Evolutionary conservation across 352 stramenopile species (phyloP).

Genomic region (Phytophthora podocarpi): DNA sequence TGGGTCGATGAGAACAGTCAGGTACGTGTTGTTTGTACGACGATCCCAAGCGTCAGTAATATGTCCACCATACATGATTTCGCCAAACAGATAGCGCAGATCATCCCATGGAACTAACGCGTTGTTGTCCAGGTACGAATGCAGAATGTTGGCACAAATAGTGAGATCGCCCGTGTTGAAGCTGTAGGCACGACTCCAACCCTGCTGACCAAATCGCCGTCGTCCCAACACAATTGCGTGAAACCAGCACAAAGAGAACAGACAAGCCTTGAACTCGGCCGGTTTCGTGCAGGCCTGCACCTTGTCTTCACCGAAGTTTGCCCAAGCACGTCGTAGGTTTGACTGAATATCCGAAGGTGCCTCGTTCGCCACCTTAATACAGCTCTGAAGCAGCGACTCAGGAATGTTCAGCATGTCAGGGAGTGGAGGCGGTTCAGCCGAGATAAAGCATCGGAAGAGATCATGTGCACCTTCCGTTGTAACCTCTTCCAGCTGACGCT

Average conservation of each 20-base stretch:
- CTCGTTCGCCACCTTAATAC: slow-evolving; percentile 97
- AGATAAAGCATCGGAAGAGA: slow-evolving; percentile 97
- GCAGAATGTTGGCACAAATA: slow-evolving; percentile 95
- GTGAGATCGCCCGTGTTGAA: slow-evolving; percentile 97
- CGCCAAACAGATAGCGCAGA: slow-evolving; percentile 95
- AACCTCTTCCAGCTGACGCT: slow-evolving; percentile 92
- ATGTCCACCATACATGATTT: slow-evolving; percentile 97
- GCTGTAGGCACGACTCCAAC: slow-evolving; percentile 94
- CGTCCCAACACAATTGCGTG: slow-evolving; percentile 94
- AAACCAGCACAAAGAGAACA: slow-evolving; percentile 97
- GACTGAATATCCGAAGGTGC: slow-evolving; percentile 95
- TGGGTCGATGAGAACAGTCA: slow-evolving; percentile 89
- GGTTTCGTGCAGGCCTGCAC: slow-evolving; percentile 88
- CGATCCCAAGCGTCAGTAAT: slow-evolving; percentile 97
- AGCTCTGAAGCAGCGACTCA: slow-evolving; percentile 95
- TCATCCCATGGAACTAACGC: slow-evolving; percentile 94
- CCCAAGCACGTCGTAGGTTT: slow-evolving; percentile 94
- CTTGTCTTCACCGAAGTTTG: slow-evolving; percentile 93
- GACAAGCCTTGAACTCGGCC: slow-evolving; percentile 92
- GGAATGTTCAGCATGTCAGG: slow-evolving; percentile 96
- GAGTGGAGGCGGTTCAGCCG: slow-evolving; percentile 92
- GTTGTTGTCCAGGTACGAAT: slow-evolving; percentile 95
- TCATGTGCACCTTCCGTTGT: slow-evolving; percentile 90
- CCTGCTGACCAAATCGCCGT: slow-evolving; percentile 93
- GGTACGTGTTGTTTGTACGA: slow-evolving; percentile 95